Evolutionary conservation across 83 land plant genomes (phyloP).

Genomic region (Thuja plicata): DNA sequence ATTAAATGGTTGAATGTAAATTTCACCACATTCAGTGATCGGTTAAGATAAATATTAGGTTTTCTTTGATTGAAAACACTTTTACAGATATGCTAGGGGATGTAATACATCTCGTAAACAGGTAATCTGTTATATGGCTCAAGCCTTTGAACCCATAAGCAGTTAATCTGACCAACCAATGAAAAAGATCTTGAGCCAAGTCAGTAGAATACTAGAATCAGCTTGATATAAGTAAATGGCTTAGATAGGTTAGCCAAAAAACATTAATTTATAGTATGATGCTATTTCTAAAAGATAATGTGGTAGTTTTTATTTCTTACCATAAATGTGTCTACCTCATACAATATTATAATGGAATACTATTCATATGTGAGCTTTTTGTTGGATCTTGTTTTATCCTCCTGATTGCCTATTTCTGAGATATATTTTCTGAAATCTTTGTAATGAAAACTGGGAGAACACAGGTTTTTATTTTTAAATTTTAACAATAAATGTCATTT

Average conservation of each 20-base stretch:
- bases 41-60: background rate
- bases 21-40: background rate
- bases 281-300: background rate
- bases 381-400: background rate
- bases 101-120: background rate
- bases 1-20: background rate
- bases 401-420: background rate
- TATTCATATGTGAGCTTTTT: background rate
- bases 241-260: background rate
- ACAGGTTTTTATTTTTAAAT: background rate
- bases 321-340: background rate
- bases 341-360: background rate
- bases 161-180: background rate
- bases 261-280: background rate
- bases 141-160: background rate
- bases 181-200: background rate
- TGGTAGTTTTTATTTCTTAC: background rate
- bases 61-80: background rate
- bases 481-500: conserved; percentile 7
- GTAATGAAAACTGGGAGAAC: background rate
- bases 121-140: background rate
- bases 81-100: background rate
- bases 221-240: background rate
- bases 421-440: background rate
- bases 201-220: background rate